phyloP scores from a whole-genome alignment of 2,329 filamentous ascomycete genomes.

The Pseudopyricularia javanii region DNA sequence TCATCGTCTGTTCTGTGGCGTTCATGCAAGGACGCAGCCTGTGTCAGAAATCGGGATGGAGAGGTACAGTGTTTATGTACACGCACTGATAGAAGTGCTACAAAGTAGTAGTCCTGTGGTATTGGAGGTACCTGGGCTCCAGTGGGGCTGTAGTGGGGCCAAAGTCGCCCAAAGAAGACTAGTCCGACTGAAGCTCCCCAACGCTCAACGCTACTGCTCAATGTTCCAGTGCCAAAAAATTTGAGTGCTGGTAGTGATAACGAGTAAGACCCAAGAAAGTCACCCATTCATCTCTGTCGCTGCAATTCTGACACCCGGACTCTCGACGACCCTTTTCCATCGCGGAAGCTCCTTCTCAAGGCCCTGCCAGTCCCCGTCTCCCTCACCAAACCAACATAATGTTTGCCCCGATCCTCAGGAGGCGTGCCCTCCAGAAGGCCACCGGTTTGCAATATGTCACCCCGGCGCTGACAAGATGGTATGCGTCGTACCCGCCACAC shows the following conservation, averaged over 20 bases:
- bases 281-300: not conserved
- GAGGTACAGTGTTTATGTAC: no score
- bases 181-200: not conserved
- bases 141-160: not conserved
- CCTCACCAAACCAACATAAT: slow-evolving; percentile 26
- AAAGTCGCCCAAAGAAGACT: not conserved
- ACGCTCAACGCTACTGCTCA: not conserved
- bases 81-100: no score
- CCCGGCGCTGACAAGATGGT: slow-evolving; percentile 46
- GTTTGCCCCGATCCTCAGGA: slow-evolving; percentile 52
- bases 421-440: slow-evolving; percentile 44
- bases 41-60: no score
- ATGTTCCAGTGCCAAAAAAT: not conserved
- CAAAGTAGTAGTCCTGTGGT: not conserved
- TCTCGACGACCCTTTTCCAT: slow-evolving; percentile 2
- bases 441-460: slow-evolving; percentile 34
- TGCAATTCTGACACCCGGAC: slow-evolving; percentile 5
- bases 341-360: not conserved
- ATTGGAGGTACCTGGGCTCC: not conserved
- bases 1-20: no score
- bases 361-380: not conserved
- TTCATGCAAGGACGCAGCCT: no score
- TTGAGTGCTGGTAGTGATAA: slow-evolving; percentile 1
- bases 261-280: not conserved
- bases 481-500: slow-evolving; percentile 85